A percentile compares a stretch with the other conserved stretches of the same genome.
phyloP scores from a whole-genome alignment of 176 grass and related monocot genomes.

The Hyparrhenia diplandra region DNA sequence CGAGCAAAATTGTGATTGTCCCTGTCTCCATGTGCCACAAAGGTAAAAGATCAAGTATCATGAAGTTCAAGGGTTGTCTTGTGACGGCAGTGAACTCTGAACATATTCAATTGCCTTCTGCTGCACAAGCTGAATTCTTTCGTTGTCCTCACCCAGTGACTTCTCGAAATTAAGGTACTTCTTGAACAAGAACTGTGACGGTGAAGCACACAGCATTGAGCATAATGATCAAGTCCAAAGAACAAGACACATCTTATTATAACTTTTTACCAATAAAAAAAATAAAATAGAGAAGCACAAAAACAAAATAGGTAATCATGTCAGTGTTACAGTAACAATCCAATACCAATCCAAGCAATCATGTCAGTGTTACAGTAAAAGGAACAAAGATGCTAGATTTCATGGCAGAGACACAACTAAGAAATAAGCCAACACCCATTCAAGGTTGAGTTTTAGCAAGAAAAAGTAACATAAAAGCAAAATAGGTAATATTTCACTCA shows the following conservation, averaged over 20 bases:
- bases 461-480: background rate
- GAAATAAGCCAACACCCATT: background rate
- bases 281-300: background rate
- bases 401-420: background rate
- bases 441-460: background rate
- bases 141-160: slow-evolving; percentile 36
- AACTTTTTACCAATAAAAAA: background rate
- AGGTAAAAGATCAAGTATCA: background rate
- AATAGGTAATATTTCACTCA: background rate
- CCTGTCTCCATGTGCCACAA: background rate
- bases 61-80: background rate
- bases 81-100: slow-evolving; percentile 47
- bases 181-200: slow-evolving; percentile 80
- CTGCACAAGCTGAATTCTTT: slow-evolving; percentile 69
- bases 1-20: background rate
- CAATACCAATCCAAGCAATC: background rate
- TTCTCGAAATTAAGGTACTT: slow-evolving; percentile 87
- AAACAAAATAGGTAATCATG: no score
- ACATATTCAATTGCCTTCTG: slow-evolving; percentile 76
- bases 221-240: background rate
- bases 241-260: background rate
- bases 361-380: background rate
- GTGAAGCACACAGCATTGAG: background rate
- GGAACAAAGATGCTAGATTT: background rate
- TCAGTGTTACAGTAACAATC: background rate